Base-by-base conservation (phyloP, 148 eudicot species). In the Oxyria digyna region DNA sequence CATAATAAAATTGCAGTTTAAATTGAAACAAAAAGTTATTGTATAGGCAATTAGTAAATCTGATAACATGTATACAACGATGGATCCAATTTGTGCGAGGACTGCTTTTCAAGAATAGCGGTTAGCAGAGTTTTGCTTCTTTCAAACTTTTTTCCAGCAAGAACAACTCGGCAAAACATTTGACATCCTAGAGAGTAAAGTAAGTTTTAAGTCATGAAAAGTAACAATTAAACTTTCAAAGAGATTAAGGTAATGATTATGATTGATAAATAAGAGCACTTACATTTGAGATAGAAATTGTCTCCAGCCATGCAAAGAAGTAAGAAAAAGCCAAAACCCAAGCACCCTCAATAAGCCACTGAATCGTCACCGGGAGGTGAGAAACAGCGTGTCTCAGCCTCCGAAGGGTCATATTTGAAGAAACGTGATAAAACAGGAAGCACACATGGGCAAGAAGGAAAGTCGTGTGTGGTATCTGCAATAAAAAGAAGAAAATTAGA, bases 391-490 rank as follows among this genome's bases (percentile, higher is more conserved):
- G 81, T 21, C 87, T 88, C 40, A 94, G 71, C 77, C 97, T 88
- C 66, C 98, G 92, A 66, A 94, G 91, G 20, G 98, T 94, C 76
- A 94, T 81, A 79, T 94, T 94, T 71, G 98, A 90, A 8, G 86
- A 59, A 50, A 90, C 96, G 65, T 94, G 97, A 79, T 94, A 94
- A 73, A 94, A 87, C 70, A 94, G 79, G 80, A 94, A 90, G 86
- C 97, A 90, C 40, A 85, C 96, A 62, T 90, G 96, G 29, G 98
- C 72, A 62, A 94, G 78, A 73, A 90, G 88, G 74, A 94, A 94
- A 48, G 98, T 94, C 40, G 97, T 87, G 73, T 94, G 98, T 3
- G 98, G 98, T 45, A 94, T 90, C 98, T 94, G 74, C 86, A 87
- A 37, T n/a, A 38, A 35, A 5, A 37, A 4, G 21, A 15, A 5